phyloP scores from a whole-genome alignment of 2,329 filamentous ascomycete genomes.

The Dactylella cylindrospora region DNA sequence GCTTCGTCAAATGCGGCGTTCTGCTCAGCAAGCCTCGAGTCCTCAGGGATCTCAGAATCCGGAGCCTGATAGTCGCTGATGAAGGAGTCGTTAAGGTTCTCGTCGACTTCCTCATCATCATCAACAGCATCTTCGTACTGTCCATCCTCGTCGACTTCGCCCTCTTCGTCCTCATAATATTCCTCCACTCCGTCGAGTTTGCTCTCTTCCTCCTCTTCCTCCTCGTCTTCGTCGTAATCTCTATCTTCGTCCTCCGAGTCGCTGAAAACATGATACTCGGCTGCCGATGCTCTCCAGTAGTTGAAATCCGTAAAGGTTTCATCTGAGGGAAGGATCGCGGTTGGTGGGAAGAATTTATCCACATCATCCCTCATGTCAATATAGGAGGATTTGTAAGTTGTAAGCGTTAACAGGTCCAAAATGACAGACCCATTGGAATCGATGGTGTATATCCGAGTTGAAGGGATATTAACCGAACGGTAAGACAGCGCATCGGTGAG shows the following conservation, averaged over 20 bases:
- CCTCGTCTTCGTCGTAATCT: slow-evolving; percentile 58
- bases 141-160: slow-evolving; percentile 54
- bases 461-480: slow-evolving; percentile 90
- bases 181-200: slow-evolving; percentile 60
- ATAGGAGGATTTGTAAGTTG: slow-evolving; percentile 95
- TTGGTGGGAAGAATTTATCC: slow-evolving; percentile 95
- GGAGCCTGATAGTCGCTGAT: slow-evolving; percentile 43
- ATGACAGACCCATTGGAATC: slow-evolving; percentile 97
- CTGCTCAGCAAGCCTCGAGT: slow-evolving; percentile 16
- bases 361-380: slow-evolving; percentile 96
- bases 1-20: slow-evolving; percentile 33
- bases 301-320: slow-evolving; percentile 97
- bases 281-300: slow-evolving; percentile 85
- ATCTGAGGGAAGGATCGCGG: slow-evolving; percentile 80
- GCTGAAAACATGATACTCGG: slow-evolving; percentile 85
- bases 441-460: slow-evolving; percentile 94
- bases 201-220: slow-evolving; percentile 54
- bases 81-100: slow-evolving; percentile 39
- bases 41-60: not conserved
- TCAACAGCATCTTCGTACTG: slow-evolving; percentile 47
- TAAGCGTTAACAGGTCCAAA: slow-evolving; percentile 82
- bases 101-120: slow-evolving; percentile 53
- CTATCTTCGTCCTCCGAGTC: slow-evolving; percentile 70
- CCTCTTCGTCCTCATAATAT: slow-evolving; percentile 57
- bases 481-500: slow-evolving; percentile 96